Conservation (phyloP, 495 filamentous ascomycete species). For the Thermothielavioides terrestris region DNA sequence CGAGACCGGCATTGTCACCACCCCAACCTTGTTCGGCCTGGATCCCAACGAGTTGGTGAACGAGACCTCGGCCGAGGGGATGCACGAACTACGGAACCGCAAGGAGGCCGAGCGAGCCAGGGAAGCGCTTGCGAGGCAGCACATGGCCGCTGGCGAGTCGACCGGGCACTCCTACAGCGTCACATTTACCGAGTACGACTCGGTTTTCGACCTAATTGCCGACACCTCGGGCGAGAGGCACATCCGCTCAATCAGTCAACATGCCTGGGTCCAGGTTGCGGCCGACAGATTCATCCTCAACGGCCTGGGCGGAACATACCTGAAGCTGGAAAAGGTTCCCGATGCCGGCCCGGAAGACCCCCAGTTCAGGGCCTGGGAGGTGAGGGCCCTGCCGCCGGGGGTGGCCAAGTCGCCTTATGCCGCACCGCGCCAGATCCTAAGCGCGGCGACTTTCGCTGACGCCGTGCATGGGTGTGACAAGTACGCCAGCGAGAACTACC, state of each 20-base stretch:
- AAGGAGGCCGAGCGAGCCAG: conserved; percentile 31
- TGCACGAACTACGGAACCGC: conserved; percentile 45
- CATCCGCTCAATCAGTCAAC: conserved; percentile 62
- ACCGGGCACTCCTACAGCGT: conserved; percentile 32
- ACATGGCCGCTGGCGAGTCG: neutral
- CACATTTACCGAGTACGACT: conserved; percentile 82
- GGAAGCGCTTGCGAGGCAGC: conserved; percentile 14
- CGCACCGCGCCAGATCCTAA: conserved; percentile 56
- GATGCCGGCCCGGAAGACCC: conserved; percentile 6
- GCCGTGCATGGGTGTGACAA: conserved; percentile 79
- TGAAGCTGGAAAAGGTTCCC: conserved; percentile 51
- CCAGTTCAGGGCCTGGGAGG: conserved; percentile 31
- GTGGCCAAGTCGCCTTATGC: conserved; percentile 49
- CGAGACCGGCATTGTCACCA: conserved; percentile 72
- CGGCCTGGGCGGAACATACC: conserved; percentile 43
- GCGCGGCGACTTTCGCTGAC: conserved; percentile 50
- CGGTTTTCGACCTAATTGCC: conserved; percentile 75
- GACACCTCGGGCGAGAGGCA: conserved; percentile 70
- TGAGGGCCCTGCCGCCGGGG: conserved; percentile 28
- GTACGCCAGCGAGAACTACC: conserved; percentile 57
- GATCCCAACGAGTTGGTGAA: conserved; percentile 74
- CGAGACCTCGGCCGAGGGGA: conserved; percentile 46
- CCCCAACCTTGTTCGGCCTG: conserved; percentile 87
- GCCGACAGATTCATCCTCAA: conserved; percentile 58
- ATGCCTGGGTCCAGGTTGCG: conserved; percentile 73